phyloP scores from a whole-genome alignment of 2,329 filamentous ascomycete species.

The Aspergillus versicolor region DNA sequence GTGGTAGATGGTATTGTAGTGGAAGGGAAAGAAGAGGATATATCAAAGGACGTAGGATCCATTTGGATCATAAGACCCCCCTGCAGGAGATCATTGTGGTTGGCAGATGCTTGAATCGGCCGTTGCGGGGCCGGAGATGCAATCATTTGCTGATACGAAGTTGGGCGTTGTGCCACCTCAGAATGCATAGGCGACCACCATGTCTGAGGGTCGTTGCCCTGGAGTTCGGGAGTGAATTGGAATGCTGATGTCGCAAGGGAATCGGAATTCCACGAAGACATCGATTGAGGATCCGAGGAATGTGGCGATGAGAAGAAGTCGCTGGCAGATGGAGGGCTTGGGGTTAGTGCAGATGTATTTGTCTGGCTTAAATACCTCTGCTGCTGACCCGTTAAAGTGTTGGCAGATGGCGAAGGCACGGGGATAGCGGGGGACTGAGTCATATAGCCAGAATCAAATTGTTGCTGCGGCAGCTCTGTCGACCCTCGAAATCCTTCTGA shows the following conservation, averaged over 20 bases:
- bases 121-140: constrained; percentile 36
- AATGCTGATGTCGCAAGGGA: constrained; percentile 36
- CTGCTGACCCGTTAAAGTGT: constrained; percentile 30
- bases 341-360: constrained; percentile 29
- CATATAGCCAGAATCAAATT: constrained; percentile 34
- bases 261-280: constrained; percentile 44
- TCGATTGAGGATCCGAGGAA: constrained; percentile 38
- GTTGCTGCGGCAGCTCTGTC: constrained; percentile 31
- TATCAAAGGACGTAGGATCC: constrained; percentile 35
- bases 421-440: constrained; percentile 34
- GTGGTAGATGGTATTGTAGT: constrained; percentile 22
- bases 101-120: constrained; percentile 27
- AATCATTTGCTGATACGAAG: constrained; percentile 36
- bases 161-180: constrained; percentile 34
- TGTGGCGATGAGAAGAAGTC: constrained; percentile 40
- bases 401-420: constrained; percentile 33
- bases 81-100: constrained; percentile 36
- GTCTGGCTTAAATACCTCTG: constrained; percentile 34
- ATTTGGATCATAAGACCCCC: constrained; percentile 43
- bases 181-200: constrained; percentile 44
- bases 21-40: constrained; percentile 30
- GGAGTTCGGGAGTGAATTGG: constrained; percentile 42
- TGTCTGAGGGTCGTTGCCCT: constrained; percentile 34
- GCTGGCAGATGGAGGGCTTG: constrained; percentile 38
- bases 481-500: constrained; percentile 35